Base-by-base conservation (phyloP, 106 monocot species). In the Dendrobium huoshanense region DNA sequence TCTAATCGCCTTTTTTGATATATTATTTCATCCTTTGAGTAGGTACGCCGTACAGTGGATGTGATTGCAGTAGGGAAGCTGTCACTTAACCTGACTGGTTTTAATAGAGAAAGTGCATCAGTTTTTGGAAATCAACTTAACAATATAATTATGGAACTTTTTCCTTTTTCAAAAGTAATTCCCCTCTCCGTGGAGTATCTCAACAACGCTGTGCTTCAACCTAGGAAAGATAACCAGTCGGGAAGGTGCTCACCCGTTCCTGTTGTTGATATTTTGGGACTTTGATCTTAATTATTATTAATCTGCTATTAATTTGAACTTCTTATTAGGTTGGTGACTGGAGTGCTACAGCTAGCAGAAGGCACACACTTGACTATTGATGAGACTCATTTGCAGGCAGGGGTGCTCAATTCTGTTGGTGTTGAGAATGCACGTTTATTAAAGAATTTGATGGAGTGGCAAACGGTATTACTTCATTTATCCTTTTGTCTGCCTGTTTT, bases 341-440 rank as follows among this genome's bases (percentile, higher is more conserved):
- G 95, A 75, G 83, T 83, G 25, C 81, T 99, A 83, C 99, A 99
- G 81, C 82, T 99, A 77, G 90, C 99, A 77, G 85, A 88, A 77
- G 95, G 99, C 40, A 90, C 95, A 11, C 95, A 99, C 83, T 80
- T 95, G 79, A 93, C 88, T 43, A 80, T 99, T 79, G 95, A 99
- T 83, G 99, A 99, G 82, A 99, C 91, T 37, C 73, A 40, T 67
- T 75, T 99, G 85, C 86, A 89, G 77, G 76, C 90, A 64, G 99
- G 95, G 68, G 77, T 81, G 1, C 87, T 99, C 61, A 89, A 86
- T 85, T 91, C 99, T 29, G 89, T 90, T 78, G 99, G 99, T 65
- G 77, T 95, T 16, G 91, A 91, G 65, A 99, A 95, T 85, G 84
- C 79, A 47, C 81, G 85, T 47, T 81, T 95, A 80, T 91, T 99